These are phyloP conservation scores for Dichotomopilus funicola DNA, from an alignment of 2,329 filamentous ascomycete genomes.

Conservation along the genomic window DNA sequence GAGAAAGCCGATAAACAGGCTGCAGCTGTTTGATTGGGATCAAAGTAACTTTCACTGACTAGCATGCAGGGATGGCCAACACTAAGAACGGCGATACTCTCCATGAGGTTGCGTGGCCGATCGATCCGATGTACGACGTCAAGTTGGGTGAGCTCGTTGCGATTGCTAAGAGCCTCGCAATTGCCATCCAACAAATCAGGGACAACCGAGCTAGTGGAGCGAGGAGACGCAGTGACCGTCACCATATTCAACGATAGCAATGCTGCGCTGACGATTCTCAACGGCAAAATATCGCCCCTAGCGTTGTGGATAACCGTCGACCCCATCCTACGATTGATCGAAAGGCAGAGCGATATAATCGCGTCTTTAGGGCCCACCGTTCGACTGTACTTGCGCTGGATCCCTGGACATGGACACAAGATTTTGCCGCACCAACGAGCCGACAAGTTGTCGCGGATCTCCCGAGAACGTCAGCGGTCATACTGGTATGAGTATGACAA, in stretches of 20 bases:
- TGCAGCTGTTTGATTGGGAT: no score
- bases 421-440: neutral
- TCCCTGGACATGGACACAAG: neutral
- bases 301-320: neutral
- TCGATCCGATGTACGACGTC: neutral
- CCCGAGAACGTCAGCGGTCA: no score
- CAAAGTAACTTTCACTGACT: no score
- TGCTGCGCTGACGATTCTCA: neutral
- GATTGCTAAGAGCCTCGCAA: neutral
- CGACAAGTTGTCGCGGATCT: neutral
- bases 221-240: neutral
- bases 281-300: no score
- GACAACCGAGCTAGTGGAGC: neutral
- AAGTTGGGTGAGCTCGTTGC: neutral
- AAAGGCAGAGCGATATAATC: neutral
- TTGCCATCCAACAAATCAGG: neutral
- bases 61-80: no score
- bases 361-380: neutral
- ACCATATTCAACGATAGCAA: neutral
- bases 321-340: neutral
- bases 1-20: neutral
- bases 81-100: neutral
- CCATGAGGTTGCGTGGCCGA: neutral
- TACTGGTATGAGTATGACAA: no score
- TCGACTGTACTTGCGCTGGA: neutral